A percentile compares a stretch with the other conserved stretches of the same genome.
Evolutionary conservation across 164 flowering plant species (phyloP).

Genomic region (Magnolia kwangsiensis): DNA sequence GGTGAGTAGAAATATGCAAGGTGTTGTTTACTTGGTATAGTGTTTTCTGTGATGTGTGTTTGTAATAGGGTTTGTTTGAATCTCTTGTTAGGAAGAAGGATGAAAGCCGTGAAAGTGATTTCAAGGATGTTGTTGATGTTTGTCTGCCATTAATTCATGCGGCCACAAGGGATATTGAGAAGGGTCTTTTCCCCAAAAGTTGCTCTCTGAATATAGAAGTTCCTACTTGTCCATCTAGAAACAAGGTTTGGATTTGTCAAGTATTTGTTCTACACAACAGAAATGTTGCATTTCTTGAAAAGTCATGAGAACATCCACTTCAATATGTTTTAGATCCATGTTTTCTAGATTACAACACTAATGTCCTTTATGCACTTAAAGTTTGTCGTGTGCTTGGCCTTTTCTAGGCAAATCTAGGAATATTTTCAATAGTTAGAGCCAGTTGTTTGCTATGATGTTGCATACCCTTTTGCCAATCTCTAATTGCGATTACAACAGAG

Average conservation of each 20-base stretch:
- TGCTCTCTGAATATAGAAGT: conserved; percentile 67
- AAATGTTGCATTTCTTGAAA: neutral
- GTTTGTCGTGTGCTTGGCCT: neutral
- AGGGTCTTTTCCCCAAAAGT: conserved; percentile 69
- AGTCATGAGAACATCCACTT: no score
- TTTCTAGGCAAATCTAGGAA: neutral
- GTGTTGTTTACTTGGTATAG: neutral
- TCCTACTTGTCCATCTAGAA: conserved; percentile 69
- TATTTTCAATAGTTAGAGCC: no score
- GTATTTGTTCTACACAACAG: neutral
- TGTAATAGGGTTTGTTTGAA: conserved; percentile 7
- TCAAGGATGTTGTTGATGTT: conserved; percentile 80
- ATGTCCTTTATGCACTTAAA: neutral
- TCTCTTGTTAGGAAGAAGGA: conserved; percentile 74
- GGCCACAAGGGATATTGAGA: conserved; percentile 70
- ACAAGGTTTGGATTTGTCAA: conserved; percentile 55
- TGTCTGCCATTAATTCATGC: conserved; percentile 83
- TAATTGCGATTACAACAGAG: neutral
- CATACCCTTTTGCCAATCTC: neutral
- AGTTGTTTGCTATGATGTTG: neutral
- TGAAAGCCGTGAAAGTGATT: conserved; percentile 84
- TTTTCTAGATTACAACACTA: neutral
- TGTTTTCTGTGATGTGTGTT: neutral
- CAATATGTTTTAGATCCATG: neutral
- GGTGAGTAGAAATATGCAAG: conserved; percentile 40